Percentiles rank a stretch among this genome's conserved stretches.
phyloP scores from a whole-genome alignment of 2,329 filamentous ascomycete genomes.

The Dothidotthia symphoricarpi region DNA sequence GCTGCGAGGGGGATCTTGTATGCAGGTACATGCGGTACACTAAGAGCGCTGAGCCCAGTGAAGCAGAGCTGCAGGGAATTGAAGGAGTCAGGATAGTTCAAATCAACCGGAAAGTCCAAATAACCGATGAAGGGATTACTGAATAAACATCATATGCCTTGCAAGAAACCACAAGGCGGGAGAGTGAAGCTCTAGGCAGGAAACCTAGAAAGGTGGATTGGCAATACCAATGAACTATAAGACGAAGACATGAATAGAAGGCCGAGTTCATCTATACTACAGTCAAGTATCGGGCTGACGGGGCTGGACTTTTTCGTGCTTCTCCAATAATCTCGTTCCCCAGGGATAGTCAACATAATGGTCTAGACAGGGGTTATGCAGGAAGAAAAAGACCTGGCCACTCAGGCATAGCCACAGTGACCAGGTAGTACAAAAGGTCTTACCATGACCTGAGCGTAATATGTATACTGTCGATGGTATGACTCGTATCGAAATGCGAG shows the following conservation, averaged over 20 bases:
- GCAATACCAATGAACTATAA: conserved; percentile 32
- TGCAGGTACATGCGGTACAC: conserved; percentile 11
- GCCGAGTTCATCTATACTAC: conserved; percentile 4
- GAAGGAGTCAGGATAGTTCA: neutral
- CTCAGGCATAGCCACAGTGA: conserved; percentile 14
- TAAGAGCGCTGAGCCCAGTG: neutral
- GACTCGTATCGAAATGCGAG: neutral
- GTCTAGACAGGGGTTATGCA: conserved; percentile 24
- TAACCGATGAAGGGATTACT: conserved; percentile 6
- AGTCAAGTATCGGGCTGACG: conserved; percentile 23
- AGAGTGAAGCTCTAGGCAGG: conserved; percentile 18
- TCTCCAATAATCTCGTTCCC: conserved; percentile 24
- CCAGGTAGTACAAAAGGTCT: conserved; percentile 5
- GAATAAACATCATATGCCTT: conserved; percentile 27
- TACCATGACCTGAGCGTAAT: no score
- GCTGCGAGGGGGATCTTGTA: conserved; percentile 4
- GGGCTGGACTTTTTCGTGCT: conserved; percentile 26
- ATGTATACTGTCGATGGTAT: neutral
- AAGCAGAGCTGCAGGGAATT: conserved; percentile 1
- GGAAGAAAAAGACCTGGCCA: conserved; percentile 13
- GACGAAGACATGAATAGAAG: conserved; percentile 8
- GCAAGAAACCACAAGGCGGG: conserved; percentile 27
- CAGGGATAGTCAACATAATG: conserved; percentile 26
- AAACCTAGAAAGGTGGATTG: conserved; percentile 2
- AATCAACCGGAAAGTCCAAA: neutral